Evolutionary conservation across 192 early-diverging fungal genomes (phyloP).

Genomic region (Coemansia sp.): DNA sequence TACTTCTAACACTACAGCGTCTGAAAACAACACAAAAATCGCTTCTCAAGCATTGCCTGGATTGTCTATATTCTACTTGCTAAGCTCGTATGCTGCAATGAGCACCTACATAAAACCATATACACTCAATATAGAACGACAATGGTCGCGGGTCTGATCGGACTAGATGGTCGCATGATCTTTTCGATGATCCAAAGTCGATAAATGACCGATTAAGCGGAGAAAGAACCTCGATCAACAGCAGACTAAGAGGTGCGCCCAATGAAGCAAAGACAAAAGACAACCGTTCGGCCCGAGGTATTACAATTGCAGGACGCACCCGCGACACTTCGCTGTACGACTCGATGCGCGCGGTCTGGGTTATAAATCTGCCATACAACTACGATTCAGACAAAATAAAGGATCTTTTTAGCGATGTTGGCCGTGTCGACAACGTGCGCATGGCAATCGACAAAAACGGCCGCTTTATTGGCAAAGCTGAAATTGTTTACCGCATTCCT

Average conservation of each 20-base stretch:
- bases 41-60: neutral
- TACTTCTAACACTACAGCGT: neutral
- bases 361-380: conserved; percentile 30
- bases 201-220: conserved; percentile 44
- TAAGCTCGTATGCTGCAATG: neutral
- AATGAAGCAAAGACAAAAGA: neutral
- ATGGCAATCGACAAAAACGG: conserved; percentile 37
- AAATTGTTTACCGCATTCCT: conserved; percentile 34
- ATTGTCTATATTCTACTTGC: neutral
- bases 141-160: neutral
- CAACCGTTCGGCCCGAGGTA: conserved; percentile 9
- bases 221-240: neutral
- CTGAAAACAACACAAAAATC: neutral
- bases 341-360: conserved; percentile 37
- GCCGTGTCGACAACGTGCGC: conserved; percentile 39
- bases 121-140: neutral
- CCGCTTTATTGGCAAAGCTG: conserved; percentile 42
- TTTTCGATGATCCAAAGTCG: conserved; percentile 18
- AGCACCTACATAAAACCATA: neutral
- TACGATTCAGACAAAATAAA: conserved; percentile 41
- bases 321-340: conserved; percentile 36
- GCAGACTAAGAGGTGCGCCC: conserved; percentile 1
- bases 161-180: conserved; percentile 34
- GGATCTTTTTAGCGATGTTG: conserved; percentile 34
- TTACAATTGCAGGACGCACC: conserved; percentile 31